Base-by-base conservation (phyloP, 1,284 basidiomycete genomes). In the Entoloma clypeatum region DNA sequence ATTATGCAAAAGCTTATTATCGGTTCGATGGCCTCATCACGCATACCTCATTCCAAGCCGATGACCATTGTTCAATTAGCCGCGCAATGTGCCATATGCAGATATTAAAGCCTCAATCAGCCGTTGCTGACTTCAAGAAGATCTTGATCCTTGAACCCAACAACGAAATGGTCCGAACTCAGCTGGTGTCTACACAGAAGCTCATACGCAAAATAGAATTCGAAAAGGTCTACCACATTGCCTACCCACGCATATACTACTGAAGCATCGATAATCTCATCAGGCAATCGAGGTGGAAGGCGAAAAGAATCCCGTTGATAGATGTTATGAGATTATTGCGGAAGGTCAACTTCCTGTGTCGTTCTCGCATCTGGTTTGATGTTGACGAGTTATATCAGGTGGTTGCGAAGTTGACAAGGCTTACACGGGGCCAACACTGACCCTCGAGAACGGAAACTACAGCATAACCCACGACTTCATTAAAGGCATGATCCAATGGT, bases 1-100 rank as follows among this genome's bases (percentile, higher is more conserved):
- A 81, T 54, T 97, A 96, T 61, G 84, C 85, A 43, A 99, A 99
- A 62, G 92, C 91, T 0, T 92, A 87, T 60, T 93, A 87, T 62
- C 72, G 86, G 84, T 84, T 46, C 26, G 69, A 58, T 36, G 36
- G 28, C 18, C 26, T 37, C n/a, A n/a, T n/a, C n/a, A n/a, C 14
- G 22, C 23, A 7, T 26, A 5, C 26, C 19, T 19, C 13, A 10
- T 16, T 37, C 19, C 4, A 7, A 7, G 27, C 7, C 10, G 9
- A 17, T 31, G 24, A 29, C 10, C 11, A 21, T 23, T 25, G 7
- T 38, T 6, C 17, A 19, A 8, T 26, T 67, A 89, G 93, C 48
- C 86, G 96, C 37, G 95, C 91, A 36, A 86, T 87, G 53, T 96
- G 93, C 50, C 81, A 95, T 56, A 75, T 99, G 44, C 88, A 95